Conservation (phyloP, 176 grass and related monocot species). For the Echinochloa phyllopogon region DNA sequence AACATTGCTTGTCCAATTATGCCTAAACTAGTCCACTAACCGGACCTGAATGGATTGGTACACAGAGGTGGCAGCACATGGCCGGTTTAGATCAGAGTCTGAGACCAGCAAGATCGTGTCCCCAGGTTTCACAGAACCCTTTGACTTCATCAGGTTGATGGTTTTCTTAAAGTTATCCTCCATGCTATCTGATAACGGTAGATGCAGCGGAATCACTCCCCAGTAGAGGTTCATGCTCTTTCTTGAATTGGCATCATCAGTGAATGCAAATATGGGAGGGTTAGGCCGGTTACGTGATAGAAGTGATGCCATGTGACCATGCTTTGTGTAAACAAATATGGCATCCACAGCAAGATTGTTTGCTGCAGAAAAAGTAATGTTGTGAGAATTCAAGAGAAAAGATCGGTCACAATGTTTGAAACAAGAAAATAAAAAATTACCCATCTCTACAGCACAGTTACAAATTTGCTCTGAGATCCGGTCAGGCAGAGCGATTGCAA, state of each 20-base stretch:
- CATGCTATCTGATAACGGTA: slow-evolving; percentile 51
- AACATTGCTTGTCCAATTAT: not conserved
- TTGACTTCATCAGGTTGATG: slow-evolving; percentile 54
- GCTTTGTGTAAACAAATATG: slow-evolving; percentile 81
- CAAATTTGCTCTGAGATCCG: slow-evolving; percentile 68
- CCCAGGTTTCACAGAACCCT: slow-evolving; percentile 55
- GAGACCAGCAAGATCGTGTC: slow-evolving; percentile 62
- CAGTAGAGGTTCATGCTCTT: slow-evolving; percentile 76
- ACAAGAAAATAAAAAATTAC: slow-evolving; percentile 37
- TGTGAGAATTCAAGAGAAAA: not conserved
- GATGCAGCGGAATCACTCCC: slow-evolving; percentile 62
- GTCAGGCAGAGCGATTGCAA: slow-evolving; percentile 58
- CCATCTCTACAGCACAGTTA: slow-evolving; percentile 67
- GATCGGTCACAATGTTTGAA: not conserved
- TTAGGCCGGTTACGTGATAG: slow-evolving; percentile 59
- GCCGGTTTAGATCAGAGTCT: slow-evolving; percentile 59
- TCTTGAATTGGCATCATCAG: slow-evolving; percentile 54
- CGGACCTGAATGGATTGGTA: slow-evolving; percentile 72
- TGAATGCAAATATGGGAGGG: slow-evolving; percentile 75
- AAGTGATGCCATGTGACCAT: slow-evolving; percentile 68
- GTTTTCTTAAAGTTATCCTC: slow-evolving; percentile 64
- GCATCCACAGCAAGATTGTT: slow-evolving; percentile 73
- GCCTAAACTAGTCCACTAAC: slow-evolving; percentile 42
- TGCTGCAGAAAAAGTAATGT: slow-evolving; percentile 46
- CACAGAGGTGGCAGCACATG: slow-evolving; percentile 43